phyloP scores from a whole-genome alignment of 768 basidiomycete genomes.

The Goffeauzyma gilvescens region DNA sequence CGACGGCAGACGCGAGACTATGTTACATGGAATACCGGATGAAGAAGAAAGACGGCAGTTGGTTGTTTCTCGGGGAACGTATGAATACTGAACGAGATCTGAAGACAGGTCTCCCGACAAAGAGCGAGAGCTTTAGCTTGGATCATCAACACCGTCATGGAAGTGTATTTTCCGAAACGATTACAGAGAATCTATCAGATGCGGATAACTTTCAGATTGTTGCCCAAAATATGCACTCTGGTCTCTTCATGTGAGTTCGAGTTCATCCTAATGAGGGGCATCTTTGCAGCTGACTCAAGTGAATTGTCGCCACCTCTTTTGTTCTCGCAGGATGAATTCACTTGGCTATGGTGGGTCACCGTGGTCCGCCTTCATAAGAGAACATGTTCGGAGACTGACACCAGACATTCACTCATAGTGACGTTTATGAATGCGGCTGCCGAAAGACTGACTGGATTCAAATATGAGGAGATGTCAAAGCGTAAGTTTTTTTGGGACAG shows the following conservation, averaged over 20 bases:
- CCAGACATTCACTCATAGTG: not conserved
- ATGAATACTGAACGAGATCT: conserved; percentile 2
- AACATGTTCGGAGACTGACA: not conserved
- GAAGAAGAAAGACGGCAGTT: not conserved
- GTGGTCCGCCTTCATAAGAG: not conserved
- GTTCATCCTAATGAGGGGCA: too few species aligned
- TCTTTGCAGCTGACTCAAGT: too few species aligned
- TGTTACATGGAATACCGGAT: conserved; percentile 2
- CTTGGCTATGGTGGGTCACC: conserved; percentile 3
- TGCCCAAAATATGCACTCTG: conserved; percentile 3
- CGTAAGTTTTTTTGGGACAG: not conserved
- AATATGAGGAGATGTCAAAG: conserved; percentile 2
- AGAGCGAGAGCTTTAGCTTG: conserved; percentile 1
- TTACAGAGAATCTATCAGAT: not conserved
- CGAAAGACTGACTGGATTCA: conserved; percentile 4
- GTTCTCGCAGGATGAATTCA: conserved; percentile 1
- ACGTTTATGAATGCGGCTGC: conserved; percentile 7
- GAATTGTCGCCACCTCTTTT: too few species aligned
- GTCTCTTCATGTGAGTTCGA: conserved; percentile 2
- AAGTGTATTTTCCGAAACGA: too few species aligned
- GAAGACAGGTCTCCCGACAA: not conserved
- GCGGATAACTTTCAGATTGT: conserved; percentile 4
- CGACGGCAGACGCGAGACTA: not conserved
- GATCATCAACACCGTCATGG: not conserved
- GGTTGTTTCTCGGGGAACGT: not conserved